These are phyloP conservation scores for Rhododendron mucronatum DNA, from an alignment of 148 eudicot species.

Conservation along the genomic window DNA sequence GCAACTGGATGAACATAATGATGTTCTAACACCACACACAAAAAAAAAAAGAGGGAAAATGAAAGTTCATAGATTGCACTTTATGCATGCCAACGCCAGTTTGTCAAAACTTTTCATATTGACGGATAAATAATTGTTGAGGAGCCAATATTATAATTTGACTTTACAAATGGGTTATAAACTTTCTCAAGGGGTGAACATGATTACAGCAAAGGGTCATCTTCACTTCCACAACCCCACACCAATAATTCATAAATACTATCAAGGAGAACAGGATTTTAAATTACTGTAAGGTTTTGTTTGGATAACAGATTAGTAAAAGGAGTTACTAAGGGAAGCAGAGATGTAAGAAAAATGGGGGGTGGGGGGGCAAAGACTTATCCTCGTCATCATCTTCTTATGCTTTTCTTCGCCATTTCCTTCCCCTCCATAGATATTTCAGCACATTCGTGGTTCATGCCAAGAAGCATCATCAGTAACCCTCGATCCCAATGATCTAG, in stretches of 20 bases:
- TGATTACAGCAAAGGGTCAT: not conserved
- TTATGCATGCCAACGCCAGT: not conserved
- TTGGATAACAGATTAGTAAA: not conserved
- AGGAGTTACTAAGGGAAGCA: not conserved
- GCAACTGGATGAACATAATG: not conserved
- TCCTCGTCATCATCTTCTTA: not conserved
- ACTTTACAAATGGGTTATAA: not conserved
- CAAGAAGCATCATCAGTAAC: no score
- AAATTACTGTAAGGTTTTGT: not conserved
- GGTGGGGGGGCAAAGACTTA: not conserved
- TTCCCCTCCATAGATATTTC: no score
- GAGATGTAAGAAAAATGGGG: not conserved
- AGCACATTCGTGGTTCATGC: no score
- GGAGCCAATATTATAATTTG: not conserved
- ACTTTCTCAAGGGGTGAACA: not conserved
- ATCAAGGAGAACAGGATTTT: not conserved
- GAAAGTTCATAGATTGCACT: not conserved
- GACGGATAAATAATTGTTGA: not conserved
- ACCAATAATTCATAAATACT: not conserved
- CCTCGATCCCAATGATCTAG: not conserved
- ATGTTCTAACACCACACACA: not conserved
- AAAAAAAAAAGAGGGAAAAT: not conserved
- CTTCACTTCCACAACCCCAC: not conserved
- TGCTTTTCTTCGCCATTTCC: not conserved
- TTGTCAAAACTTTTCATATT: not conserved